These are phyloP conservation scores for Picea mariana DNA, from an alignment of 83 land plant species.

Conservation along the genomic window DNA sequence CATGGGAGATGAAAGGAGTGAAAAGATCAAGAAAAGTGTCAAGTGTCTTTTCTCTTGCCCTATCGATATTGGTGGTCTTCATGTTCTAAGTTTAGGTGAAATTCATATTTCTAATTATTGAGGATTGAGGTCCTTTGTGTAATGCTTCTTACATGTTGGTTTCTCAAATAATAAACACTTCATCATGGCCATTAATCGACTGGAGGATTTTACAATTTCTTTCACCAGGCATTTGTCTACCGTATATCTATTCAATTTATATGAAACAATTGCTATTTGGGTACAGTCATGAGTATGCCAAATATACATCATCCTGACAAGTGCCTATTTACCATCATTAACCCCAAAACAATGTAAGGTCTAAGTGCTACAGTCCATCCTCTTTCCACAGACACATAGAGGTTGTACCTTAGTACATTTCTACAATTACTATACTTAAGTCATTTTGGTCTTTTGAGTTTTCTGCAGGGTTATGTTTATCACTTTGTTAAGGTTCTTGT, in stretches of 20 bases:
- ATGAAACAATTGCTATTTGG: not conserved
- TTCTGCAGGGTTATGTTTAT: not conserved
- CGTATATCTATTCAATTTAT: not conserved
- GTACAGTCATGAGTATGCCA: not conserved
- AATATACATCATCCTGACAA: not conserved
- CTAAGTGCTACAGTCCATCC: not conserved
- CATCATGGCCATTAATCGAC: not conserved
- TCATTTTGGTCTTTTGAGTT: not conserved
- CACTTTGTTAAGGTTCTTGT: not conserved
- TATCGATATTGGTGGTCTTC: conserved; percentile 61
- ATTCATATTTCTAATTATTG: conserved; percentile 2
- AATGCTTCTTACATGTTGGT: not conserved
- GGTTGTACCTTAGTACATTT: not conserved
- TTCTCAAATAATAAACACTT: not conserved
- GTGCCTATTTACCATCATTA: not conserved
- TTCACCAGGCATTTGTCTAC: not conserved
- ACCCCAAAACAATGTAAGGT: conserved; percentile 1
- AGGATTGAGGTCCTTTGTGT: not conserved
- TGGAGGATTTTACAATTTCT: not conserved
- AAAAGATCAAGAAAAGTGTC: conserved; percentile 29
- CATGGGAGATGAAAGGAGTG: conserved; percentile 37
- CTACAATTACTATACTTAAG: not conserved
- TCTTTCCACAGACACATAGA: too few relatives aligned
- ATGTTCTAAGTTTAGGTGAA: conserved; percentile 67
- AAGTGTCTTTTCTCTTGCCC: conserved; percentile 44